Base-by-base conservation (phyloP, 2,329 filamentous ascomycete species). In the Blumeria hordei region DNA sequence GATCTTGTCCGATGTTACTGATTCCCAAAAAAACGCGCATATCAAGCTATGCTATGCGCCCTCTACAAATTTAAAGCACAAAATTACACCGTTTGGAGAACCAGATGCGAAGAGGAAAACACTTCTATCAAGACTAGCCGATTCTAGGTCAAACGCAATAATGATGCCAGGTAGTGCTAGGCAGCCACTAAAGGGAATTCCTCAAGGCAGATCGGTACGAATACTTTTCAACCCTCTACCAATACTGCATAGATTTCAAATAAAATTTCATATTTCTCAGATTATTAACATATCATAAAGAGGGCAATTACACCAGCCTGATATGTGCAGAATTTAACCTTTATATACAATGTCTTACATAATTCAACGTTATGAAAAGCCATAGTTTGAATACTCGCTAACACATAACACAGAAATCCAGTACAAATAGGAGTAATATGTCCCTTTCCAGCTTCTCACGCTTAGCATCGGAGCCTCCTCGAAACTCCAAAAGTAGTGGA, bases 71-170 rank as follows among this genome's bases (percentile, higher is more conserved):
- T 55, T 74, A 57, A 81, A 81, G 67, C 74, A 78, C 59, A 70
- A 70, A 56, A 34, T 60, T 35, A 16, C 6, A 21, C n/a, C 59
- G 80, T 77, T 72, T 54, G 60, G 68, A 21, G 71, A 77, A 61
- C 71, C 78, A 18, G 73, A 78, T 53, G 62, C 76, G 3, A 83
- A 83, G 66, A 72, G 79, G 56, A 78, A 78, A 62, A 76, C 75
- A 12, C 67, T 80, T 32, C 67, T 66, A 18, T 75, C 81, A 55
- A 70, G 71, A 59, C 76, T 72, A 35, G 72, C 66, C 58, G 77
- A 82, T 57, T 73, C 69, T 35, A 65, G 67, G 47, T 64, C 70
- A 12, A 65, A 67, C 53, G 63, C 67, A 35, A 64, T 69, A 57
- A 68, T 70, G 55, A 69, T 68, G 37, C 65, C 67, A 53, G 70